Conservation (phyloP, 257 asterid genomes). For the Parsonsia alboflavescens region DNA sequence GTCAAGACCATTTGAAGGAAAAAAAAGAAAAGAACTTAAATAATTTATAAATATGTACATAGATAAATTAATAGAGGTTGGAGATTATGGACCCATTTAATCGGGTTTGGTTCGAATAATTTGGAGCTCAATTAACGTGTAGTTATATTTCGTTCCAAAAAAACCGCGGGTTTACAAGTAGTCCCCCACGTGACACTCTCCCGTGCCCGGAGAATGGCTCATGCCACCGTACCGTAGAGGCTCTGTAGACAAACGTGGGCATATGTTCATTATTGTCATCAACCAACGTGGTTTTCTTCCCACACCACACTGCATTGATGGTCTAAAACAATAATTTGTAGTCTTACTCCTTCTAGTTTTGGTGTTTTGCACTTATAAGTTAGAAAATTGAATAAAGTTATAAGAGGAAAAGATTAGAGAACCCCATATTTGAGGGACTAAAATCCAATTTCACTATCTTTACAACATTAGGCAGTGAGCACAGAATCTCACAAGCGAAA, state of each 20-base stretch:
- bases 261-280: not conserved
- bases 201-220: conserved; percentile 2
- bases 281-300: not conserved
- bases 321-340: not conserved
- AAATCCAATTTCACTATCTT: not conserved
- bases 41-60: too few relatives aligned
- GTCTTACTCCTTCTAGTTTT: not conserved
- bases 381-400: too few relatives aligned
- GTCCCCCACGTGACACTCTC: not conserved
- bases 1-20: too few relatives aligned
- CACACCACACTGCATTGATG: not conserved
- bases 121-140: too few relatives aligned
- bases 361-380: not conserved
- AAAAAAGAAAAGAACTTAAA: too few relatives aligned
- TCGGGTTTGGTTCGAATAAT: too few relatives aligned
- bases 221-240: not conserved
- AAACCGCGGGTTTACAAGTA: not conserved
- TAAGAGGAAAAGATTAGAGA: not conserved
- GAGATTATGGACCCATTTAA: too few relatives aligned
- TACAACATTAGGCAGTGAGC: too few relatives aligned
- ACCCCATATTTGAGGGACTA: not conserved
- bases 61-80: too few relatives aligned
- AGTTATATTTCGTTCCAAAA: too few relatives aligned
- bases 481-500: not conserved
- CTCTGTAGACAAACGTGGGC: conserved; percentile 12